A percentile compares a stretch with the other conserved stretches of the same genome.
Conservation (phyloP, 768 basidiomycete species). For the Pulveroboletus sp. region DNA sequence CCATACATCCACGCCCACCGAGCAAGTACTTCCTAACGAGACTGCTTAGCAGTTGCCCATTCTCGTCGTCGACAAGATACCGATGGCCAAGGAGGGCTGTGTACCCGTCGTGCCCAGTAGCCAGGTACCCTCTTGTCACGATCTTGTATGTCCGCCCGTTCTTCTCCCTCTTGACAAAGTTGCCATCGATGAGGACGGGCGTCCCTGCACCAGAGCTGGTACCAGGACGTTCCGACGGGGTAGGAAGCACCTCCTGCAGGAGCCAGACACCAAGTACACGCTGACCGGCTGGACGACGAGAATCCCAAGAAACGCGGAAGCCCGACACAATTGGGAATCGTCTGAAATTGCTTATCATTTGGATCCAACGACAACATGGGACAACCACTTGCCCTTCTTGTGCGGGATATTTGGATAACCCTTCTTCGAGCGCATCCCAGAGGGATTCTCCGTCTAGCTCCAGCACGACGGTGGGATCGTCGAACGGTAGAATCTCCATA, state of each 20-base stretch:
- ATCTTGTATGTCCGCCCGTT: constrained; percentile 66
- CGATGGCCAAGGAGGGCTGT: constrained; percentile 57
- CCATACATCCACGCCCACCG: constrained; percentile 39
- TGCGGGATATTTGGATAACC: constrained; percentile 75
- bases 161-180: constrained; percentile 49
- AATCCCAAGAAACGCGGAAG: constrained; percentile 84
- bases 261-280: constrained; percentile 75
- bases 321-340: constrained; percentile 89
- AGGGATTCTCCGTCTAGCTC: constrained; percentile 75
- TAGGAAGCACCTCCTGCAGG: constrained; percentile 33
- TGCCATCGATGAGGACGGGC: constrained; percentile 41
- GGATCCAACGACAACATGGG: neutral
- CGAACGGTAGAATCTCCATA: constrained; percentile 84
- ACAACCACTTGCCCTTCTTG: constrained; percentile 75
- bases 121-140: constrained; percentile 86
- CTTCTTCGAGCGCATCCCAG: constrained; percentile 75
- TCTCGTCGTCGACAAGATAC: constrained; percentile 79
- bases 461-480: constrained; percentile 77
- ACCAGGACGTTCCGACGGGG: constrained; percentile 20
- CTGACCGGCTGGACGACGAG: constrained; percentile 60
- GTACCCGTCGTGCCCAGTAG: constrained; percentile 81
- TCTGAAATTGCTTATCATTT: constrained; percentile 35
- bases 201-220: constrained; percentile 22
- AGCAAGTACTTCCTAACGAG: constrained; percentile 83
- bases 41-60: constrained; percentile 70